A percentile compares a stretch with the other conserved stretches of the same genome.
Evolutionary conservation across 2,329 filamentous ascomycete genomes (phyloP).

Genomic region (Claviceps sp.): DNA sequence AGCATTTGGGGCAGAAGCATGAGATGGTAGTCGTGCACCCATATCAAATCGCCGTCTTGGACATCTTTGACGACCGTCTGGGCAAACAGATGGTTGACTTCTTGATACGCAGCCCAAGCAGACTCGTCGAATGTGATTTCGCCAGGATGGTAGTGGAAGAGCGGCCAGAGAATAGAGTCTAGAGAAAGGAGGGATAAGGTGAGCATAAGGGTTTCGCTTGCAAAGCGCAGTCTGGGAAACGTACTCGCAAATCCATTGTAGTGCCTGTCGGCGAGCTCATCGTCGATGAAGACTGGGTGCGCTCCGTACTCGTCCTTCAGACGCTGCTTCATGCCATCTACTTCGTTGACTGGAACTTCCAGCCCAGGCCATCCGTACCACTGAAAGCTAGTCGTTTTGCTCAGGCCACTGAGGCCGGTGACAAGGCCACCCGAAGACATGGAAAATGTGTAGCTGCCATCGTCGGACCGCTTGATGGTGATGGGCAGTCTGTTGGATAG

Average conservation of each 20-base stretch:
- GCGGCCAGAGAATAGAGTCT: slow-evolving; percentile 96
- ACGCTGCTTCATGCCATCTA: slow-evolving; percentile 57
- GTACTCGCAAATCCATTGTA: slow-evolving; percentile 97
- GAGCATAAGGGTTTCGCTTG: not conserved
- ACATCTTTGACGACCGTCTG: slow-evolving; percentile 77
- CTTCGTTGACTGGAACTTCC: slow-evolving; percentile 77
- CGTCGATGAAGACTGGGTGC: slow-evolving; percentile 82
- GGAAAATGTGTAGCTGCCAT: slow-evolving; percentile 83
- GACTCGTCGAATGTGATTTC: slow-evolving; percentile 97
- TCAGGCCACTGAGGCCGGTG: slow-evolving; percentile 79
- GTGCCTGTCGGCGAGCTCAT: slow-evolving; percentile 85
- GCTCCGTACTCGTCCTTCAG: slow-evolving; percentile 81
- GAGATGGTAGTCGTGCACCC: slow-evolving; percentile 97
- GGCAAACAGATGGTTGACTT: slow-evolving; percentile 87
- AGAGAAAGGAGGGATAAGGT: not conserved
- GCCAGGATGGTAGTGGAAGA: slow-evolving; percentile 97
- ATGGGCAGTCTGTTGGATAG: slow-evolving; percentile 93
- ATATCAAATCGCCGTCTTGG: slow-evolving; percentile 85
- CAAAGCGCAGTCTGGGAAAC: slow-evolving; percentile 16
- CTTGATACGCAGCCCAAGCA: slow-evolving; percentile 83
- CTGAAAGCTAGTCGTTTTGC: slow-evolving; percentile 86
- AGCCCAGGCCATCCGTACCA: slow-evolving; percentile 98
- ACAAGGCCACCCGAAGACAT: slow-evolving; percentile 97
- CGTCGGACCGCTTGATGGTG: slow-evolving; percentile 86
- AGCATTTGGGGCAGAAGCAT: slow-evolving; percentile 96